Conservation (phyloP, 805 yeast species). For the Starmerella powellii region DNA sequence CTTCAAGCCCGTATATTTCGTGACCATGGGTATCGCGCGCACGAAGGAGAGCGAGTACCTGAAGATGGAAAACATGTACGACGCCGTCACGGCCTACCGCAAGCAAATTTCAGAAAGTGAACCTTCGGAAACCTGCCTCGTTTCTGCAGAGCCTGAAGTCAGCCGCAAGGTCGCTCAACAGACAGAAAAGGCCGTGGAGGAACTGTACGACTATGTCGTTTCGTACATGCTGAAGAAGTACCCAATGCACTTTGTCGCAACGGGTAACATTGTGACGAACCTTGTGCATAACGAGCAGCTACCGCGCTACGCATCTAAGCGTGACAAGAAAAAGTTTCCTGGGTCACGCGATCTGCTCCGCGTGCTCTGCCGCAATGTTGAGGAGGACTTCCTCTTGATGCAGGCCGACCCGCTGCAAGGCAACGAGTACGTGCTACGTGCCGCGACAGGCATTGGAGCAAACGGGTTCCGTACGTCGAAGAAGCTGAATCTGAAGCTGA, state of each 20-base stretch:
- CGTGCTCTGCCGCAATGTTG: slow-evolving; percentile 32
- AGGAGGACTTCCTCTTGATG: slow-evolving; percentile 50
- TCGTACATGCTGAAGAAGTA: slow-evolving; percentile 37
- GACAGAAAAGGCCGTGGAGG: slow-evolving; percentile 34
- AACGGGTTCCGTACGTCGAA: slow-evolving; percentile 60
- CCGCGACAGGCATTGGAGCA: slow-evolving; percentile 51
- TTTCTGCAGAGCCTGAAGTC: slow-evolving; percentile 5
- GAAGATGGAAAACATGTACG: slow-evolving; percentile 41
- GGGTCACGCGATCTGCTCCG: slow-evolving; percentile 12
- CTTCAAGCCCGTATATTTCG: slow-evolving; percentile 45
- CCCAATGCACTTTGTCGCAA: slow-evolving; percentile 39
- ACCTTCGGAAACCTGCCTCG: slow-evolving; percentile 12
- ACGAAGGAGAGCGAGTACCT: slow-evolving; percentile 44
- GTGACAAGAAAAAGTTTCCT: slow-evolving; percentile 2
- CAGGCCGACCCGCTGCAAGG: slow-evolving; percentile 14
- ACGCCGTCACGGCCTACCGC: slow-evolving; percentile 32
- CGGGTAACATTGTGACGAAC: slow-evolving; percentile 21
- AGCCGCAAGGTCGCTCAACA: slow-evolving; percentile 16
- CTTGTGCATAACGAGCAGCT: slow-evolving; percentile 11
- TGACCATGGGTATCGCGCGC: slow-evolving; percentile 52
- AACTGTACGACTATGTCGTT: slow-evolving; percentile 37
- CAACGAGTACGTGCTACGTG: slow-evolving; percentile 39
- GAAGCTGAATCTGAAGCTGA: slow-evolving; percentile 42
- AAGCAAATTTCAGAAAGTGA: slow-evolving; percentile 11
- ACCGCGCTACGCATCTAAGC: slow-evolving; percentile 17